A percentile compares a stretch with the other conserved stretches of the same genome.
Conservation (phyloP, 805 yeast species). For the Candida piceae region DNA sequence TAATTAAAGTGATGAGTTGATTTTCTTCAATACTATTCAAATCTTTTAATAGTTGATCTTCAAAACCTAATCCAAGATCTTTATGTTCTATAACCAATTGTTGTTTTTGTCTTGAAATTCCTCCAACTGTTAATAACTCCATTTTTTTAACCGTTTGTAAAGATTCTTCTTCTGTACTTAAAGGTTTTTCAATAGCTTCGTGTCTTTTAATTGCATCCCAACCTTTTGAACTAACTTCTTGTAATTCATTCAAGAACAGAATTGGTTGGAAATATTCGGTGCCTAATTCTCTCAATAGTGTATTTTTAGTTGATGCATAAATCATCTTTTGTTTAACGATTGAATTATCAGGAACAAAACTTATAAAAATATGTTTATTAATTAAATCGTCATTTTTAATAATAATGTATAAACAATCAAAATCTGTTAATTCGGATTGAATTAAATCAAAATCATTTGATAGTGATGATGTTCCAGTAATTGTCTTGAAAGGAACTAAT, state of each 20-base stretch:
- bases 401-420: constrained; percentile 47
- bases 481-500: constrained; percentile 30
- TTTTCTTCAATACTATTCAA: constrained; percentile 14
- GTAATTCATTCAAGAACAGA: constrained; percentile 50
- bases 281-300: constrained; percentile 72
- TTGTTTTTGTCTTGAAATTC: constrained; percentile 22
- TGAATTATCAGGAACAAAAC: constrained; percentile 84
- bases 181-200: constrained; percentile 37
- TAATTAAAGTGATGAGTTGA: constrained; percentile 43
- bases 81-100: constrained; percentile 19
- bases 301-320: constrained; percentile 84
- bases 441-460: constrained; percentile 34
- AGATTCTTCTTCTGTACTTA: constrained; percentile 56
- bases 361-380: constrained; percentile 51
- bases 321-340: constrained; percentile 84
- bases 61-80: constrained; percentile 10
- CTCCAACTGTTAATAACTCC: constrained; percentile 34
- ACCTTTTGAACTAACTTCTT: constrained; percentile 48
- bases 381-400: constrained; percentile 31
- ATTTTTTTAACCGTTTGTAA: constrained; percentile 40
- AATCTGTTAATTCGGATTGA: constrained; percentile 27
- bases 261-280: constrained; percentile 43
- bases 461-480: constrained; percentile 28
- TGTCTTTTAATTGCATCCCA: constrained; percentile 38
- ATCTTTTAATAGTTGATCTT: constrained; percentile 2